Evolutionary conservation across 352 stramenopile species (phyloP), one percentile per base, ranked within the genome.

Genomic region (Phytophthora sojae): DNA sequence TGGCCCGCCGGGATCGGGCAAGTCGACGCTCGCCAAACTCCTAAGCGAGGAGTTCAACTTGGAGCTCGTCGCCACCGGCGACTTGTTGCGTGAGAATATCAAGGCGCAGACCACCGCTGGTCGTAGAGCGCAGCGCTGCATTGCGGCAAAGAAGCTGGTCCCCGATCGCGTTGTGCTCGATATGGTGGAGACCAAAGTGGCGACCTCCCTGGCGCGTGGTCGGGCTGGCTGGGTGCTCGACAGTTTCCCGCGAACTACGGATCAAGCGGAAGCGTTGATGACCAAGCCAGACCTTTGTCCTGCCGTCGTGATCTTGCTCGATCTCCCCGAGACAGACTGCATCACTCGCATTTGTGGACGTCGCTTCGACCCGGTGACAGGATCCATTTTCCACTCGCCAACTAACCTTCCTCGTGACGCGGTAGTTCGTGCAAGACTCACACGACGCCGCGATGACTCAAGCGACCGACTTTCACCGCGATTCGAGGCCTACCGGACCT

Each of bases 81-180:
- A 93, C 15, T 57, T 95, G 26, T 59, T 95, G 29, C 87, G 87
- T 19, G 84, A 92, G 25, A 90, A 94, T 64, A 94, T 94, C 53
- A 73, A 81, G 37, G 62, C 75, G 47, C 70, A 78, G 47, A 92
- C 85, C 4, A 68, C 86, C 17, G 67, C 88, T 17, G 87, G 87
- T 7, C 67, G 74, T 4, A 71, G 81, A 51, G 87, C 85, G 4
- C 86, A 92, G 61, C 81, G 88, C 25, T 95, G 85, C 67, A 95
- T 95, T 62, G 67, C 59, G 12, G 73, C 71, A 44, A 90, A 91
- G 60, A 80, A 75, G 32, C 73, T 95, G 17, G 81, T 95, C 42
- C 87, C 87, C 1, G 85, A 93, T 65, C 69, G 84, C 51, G 85
- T 93, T 21, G 85, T 95, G 17, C 71, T 95, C 44, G 85, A 93